Base-by-base conservation (phyloP, 208 protist species). In the Willaertia magna region DNA sequence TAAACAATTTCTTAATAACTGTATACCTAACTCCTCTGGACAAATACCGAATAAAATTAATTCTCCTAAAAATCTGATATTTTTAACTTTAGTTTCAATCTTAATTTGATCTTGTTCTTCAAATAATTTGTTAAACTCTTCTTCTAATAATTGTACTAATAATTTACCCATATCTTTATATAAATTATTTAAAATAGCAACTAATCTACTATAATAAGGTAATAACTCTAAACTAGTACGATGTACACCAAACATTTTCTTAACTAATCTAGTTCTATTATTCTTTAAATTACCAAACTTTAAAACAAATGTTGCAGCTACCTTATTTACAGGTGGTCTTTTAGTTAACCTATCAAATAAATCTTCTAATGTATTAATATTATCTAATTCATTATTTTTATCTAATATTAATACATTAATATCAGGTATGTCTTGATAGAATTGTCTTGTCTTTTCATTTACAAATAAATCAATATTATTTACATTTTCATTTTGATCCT, bases 21-120 rank as follows among this genome's bases (percentile, higher is more conserved):
- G 16, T 49, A 94, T 88, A 44, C 89, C 87, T 3, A 85, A 52
- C 14, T 74, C 42, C 22, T 30, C 46, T 26, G 87, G 85, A 6
- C 85, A 44, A 20, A 94, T 49, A 4, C 79, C 51, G 43, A 93
- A 93, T 52, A 93, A 94, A 20, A 79, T 84, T 26, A 94, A 84
- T 48, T 94, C 92, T 7, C 88, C 84, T 30, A 94, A 49, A n/a
- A 92, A 92, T 43, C 47, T 39, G 16, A 91, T 89, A 78, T 94
- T 91, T 55, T 87, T 87, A 46, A 88, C 40, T 49, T 89, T 91
- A 12, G 74, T 88, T 74, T 92, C 90, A 59, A 91, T 89, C 16
- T 89, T 89, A 34, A 90, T 88, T 84, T 92, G 87, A 46, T 91
- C 88, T 67, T 91, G 86, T 86, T 87, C 85, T 47, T 78, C 85